Base-by-base conservation (phyloP, 768 basidiomycete species). In the Galerina sulciceps region DNA sequence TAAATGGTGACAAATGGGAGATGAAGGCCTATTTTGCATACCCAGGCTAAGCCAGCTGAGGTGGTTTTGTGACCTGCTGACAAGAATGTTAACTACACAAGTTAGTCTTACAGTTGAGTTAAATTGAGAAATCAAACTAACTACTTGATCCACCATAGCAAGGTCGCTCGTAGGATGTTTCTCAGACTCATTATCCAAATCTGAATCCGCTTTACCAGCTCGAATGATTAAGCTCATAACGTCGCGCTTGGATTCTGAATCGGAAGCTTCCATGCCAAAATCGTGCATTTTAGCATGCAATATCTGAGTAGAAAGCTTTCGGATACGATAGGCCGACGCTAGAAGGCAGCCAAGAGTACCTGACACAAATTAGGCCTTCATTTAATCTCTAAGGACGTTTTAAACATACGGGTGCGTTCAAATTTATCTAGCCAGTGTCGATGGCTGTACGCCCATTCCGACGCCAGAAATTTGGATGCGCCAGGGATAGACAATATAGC, bases 61-160 rank as follows among this genome's bases (percentile, higher is more conserved):
- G 79, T 81, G 4, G 80, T 81, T 67, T 76, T 75, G 55, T 76
- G 76, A 9, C 77, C 81, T 11, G 81, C 81, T 1, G 76, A 78
- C 11, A 83, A 66, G 70, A 83, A 81, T 3, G 81, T 83, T 9
- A 82, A 62, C 79, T 80, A 49, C 2, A 2, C 31, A 36, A 46
- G 42, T 36, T 18, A 37, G 15, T 14, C 17, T 20, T 34, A 4
- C 26, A 14, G 18, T 38, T 11, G 20, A 36, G 15, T 23, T 10
- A 22, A 20, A 35, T 4, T 5, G 18, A 35, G 8, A 15, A 47
- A 34, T 11, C 26, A 31, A n/a, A 71, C 76, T 15, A 20, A 81
- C 81, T 41, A 83, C 79, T 73, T 84, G 82, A 50, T 82, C 81
- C 70, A 83, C 78, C 78, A 82, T 80, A 11, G 74, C 78, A 43